Evolutionary conservation across 306 rosid genomes (phyloP).

Genomic region (Vicia villosa): DNA sequence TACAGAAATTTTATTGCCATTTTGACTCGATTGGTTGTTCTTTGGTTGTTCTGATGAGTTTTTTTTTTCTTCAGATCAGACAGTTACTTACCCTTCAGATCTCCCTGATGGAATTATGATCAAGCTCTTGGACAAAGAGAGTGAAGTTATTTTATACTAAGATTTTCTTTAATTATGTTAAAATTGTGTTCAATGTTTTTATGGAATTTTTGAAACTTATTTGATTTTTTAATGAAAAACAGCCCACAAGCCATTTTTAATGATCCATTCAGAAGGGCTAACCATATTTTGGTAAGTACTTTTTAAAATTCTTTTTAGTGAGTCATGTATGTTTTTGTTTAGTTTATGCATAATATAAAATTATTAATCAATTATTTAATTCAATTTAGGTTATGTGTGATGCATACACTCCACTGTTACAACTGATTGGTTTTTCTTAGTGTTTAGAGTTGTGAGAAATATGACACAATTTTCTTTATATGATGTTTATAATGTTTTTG

Average conservation of each 20-base stretch:
- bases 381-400: conserved; percentile 55
- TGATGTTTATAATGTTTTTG: no score
- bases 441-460: no score
- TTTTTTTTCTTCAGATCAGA: conserved; percentile 39
- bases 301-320: background rate
- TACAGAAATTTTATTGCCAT: conserved; percentile 20
- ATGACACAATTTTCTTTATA: no score
- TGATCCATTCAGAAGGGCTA: conserved; percentile 89
- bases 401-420: conserved; percentile 69
- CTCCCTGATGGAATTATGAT: conserved; percentile 69
- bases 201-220: background rate
- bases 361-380: no score
- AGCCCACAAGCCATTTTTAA: conserved; percentile 91
- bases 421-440: no score
- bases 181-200: background rate
- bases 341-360: background rate
- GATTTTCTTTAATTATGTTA: conserved; percentile 6
- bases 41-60: conserved; percentile 56
- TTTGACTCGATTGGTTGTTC: conserved; percentile 85
- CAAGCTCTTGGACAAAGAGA: conserved; percentile 96
- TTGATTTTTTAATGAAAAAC: conserved; percentile 30
- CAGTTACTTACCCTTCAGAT: no score
- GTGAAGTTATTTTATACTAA: conserved; percentile 93
- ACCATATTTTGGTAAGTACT: conserved; percentile 65
- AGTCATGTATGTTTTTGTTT: background rate